Evolutionary conservation across 257 asterid species (phyloP), one percentile per base, ranked within the genome.

Genomic region (Linaria vulgaris): DNA sequence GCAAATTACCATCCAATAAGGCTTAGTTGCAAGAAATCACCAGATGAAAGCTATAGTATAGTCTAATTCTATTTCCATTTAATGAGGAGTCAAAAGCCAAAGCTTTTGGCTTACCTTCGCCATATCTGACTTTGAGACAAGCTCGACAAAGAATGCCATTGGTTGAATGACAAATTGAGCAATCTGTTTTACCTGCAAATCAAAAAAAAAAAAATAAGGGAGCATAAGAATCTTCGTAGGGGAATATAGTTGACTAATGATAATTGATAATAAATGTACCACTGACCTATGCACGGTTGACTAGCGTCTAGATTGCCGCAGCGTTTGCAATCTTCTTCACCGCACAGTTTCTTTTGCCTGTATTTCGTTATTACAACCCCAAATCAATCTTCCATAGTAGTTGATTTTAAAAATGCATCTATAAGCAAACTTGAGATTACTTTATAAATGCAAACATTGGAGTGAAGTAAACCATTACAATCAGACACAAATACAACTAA

Each of bases 331-430:
- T 82, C 95, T 66, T 88, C 96, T 78, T 91, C 97, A 68, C 96
- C 96, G 25, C 96, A 91, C 49, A 88, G 74, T 75, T 85, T 85
- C 88, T 91, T 84, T 75, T 82, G 94, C 81, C 96, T 91, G 81
- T 63, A 72, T 59, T 68, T 44, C 1, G 45, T 53, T 23, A 48
- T n/a, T 8, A 15, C 30, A 34, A 50, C 24, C 34, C 76, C 67
- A 23, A 70, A 58, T 27, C 58, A 20, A n/a, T 43, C 39, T 10
- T 52, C 11, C 24, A n/a, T n/a, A n/a, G n/a, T n/a, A n/a, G n/a
- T n/a, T n/a, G n/a, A n/a, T n/a, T n/a, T n/a, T n/a, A n/a, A n/a
- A n/a, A n/a, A n/a, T n/a, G n/a, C n/a, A n/a, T n/a, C n/a, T n/a
- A 37, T 58, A 12, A 19, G n/a, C 37, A 9, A 15, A 17, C 31